A percentile compares a stretch with the other conserved stretches of the same genome.
Conservation (phyloP, 805 yeast genomes). For the Pichia cephalocereana region DNA sequence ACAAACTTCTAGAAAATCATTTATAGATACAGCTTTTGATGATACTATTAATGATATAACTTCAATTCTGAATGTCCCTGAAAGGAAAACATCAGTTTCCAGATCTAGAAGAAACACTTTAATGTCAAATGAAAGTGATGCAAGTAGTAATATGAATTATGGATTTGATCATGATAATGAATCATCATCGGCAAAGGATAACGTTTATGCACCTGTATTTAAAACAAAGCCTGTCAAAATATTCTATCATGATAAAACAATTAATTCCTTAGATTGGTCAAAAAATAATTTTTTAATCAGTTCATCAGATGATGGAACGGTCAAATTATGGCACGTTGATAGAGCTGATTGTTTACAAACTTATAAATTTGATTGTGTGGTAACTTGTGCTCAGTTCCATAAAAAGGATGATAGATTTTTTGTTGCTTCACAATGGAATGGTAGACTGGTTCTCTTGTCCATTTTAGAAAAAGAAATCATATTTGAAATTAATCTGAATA, state of each 20-base stretch:
- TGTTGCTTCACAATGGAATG: constrained; percentile 72
- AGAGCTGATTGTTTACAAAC: constrained; percentile 51
- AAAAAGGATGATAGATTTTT: constrained; percentile 84
- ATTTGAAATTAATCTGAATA: constrained; percentile 46
- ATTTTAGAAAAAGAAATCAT: constrained; percentile 63
- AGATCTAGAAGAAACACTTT: constrained; percentile 4
- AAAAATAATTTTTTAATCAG: constrained; percentile 72
- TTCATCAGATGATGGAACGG: constrained; percentile 80
- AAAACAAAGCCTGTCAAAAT: constrained; percentile 52
- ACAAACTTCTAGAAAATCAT: constrained; percentile 2
- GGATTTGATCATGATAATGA: background rate
- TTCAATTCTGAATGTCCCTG: constrained; percentile 7
- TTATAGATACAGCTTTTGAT: constrained; percentile 6
- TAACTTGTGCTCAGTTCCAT: constrained; percentile 71
- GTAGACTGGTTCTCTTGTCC: constrained; percentile 72
- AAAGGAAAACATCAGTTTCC: background rate
- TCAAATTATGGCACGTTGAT: constrained; percentile 76
- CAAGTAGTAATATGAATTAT: background rate
- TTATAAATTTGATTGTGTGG: constrained; percentile 72
- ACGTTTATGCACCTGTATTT: constrained; percentile 65
- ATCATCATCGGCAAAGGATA: background rate
- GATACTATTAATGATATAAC: constrained; percentile 10
- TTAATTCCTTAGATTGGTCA: constrained; percentile 81
- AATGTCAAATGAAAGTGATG: background rate
- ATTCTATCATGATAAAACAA: constrained; percentile 55